Base-by-base conservation (phyloP, 805 yeast species). In the Spathaspora girioi region DNA sequence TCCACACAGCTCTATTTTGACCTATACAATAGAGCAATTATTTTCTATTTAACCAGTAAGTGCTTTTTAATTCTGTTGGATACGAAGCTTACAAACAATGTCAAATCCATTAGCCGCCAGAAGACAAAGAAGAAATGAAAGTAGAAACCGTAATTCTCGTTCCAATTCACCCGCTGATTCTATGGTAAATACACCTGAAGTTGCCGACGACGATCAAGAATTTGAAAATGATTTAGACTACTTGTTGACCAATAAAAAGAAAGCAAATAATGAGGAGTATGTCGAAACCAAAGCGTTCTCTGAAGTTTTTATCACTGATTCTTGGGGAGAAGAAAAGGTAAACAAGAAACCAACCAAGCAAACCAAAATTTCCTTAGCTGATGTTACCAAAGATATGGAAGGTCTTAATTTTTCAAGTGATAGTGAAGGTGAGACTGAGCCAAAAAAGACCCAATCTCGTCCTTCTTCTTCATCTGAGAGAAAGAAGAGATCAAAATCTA, bases 161-260 rank as follows among this genome's bases (percentile, higher is more conserved):
- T 17, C 11, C 8, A 7, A 15, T 15, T 42, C 45, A 5, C 15
- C 45, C 18, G 7, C 32, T 23, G 31, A 20, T 23, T 42, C 44
- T 12, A 18, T 10, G 9, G 45, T 32, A 23, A 23, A 15, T 3
- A 42, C 45, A 14, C 51, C 52, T 14, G 50, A 43, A 17, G 40
- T 45, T 42, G n/a, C 8, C 4, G 41, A 23, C 5, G 41, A 23
- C 5, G 52, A 47, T 41, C 45, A 54, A 43, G 48, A 47, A 31
- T 69, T 69, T 50, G 73, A 69, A 47, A 53, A 56, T 17, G 73
- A 69, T 54, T 59, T 70, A 50, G 59, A 64, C 44, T 70, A 61
- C 43, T 55, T 70, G 41, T 58, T 68, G 48, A 55, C 58, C n/a
- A 54, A 26, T 14, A 15, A 14, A n/a, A 43, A 49, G 10, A 20